Conservation (phyloP, 2,329 filamentous ascomycete genomes). For the Colletotrichum orbiculare region DNA sequence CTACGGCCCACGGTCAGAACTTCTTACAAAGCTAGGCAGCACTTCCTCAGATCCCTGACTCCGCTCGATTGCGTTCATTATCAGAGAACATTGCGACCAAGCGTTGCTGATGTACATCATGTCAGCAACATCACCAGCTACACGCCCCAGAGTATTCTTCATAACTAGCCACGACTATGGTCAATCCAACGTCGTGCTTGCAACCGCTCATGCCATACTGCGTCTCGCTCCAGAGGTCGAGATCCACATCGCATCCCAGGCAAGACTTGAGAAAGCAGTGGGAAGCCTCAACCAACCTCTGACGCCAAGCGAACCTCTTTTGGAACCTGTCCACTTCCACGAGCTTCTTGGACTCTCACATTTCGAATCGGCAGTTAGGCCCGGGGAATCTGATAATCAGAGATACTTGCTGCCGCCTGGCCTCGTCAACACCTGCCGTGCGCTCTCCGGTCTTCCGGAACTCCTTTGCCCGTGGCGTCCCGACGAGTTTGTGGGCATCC, state of each 20-base stretch:
- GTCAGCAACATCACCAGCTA: not conserved
- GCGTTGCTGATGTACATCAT: not conserved
- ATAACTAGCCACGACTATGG: slow-evolving; percentile 58
- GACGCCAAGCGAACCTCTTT: not conserved
- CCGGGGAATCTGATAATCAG: not conserved
- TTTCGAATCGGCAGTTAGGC: not conserved
- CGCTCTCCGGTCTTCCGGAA: not conserved
- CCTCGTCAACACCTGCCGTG: not conserved
- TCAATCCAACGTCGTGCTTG: slow-evolving; percentile 58
- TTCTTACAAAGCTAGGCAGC: too few relatives aligned
- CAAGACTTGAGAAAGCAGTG: not conserved
- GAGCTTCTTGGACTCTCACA: not conserved
- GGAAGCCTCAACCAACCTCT: not conserved
- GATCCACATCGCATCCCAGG: slow-evolving; percentile 55
- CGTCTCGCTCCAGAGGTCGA: slow-evolving; percentile 47
- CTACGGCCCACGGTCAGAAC: too few relatives aligned
- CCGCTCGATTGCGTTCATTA: too few relatives aligned
- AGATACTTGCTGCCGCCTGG: slow-evolving; percentile 8
- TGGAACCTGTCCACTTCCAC: not conserved
- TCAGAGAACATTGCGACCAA: too few relatives aligned
- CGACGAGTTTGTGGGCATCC: not conserved
- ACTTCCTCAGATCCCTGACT: too few relatives aligned
- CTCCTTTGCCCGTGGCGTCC: slow-evolving; percentile 1
- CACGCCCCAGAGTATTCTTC: slow-evolving; percentile 48
- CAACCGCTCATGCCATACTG: slow-evolving; percentile 53